phyloP scores from a whole-genome alignment of 2,329 filamentous ascomycete species.

The Coleophoma crateriformis region DNA sequence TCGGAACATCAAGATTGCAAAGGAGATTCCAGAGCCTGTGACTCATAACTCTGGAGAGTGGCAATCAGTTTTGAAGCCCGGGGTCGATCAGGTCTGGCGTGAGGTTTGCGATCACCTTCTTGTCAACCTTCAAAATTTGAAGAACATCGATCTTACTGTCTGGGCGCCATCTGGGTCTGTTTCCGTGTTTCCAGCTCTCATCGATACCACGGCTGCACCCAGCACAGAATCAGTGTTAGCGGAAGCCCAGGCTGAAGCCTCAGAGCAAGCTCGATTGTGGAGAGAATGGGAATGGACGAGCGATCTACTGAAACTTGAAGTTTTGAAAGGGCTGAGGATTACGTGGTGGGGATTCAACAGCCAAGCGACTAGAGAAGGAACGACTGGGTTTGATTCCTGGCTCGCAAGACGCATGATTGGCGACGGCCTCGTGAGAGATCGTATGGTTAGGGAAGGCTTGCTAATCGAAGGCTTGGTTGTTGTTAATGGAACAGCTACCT shows the following conservation, averaged over 20 bases:
- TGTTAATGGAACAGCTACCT: background rate
- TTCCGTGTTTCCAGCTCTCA: background rate
- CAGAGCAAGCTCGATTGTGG: slow-evolving; percentile 4
- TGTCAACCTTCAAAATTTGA: slow-evolving; percentile 7
- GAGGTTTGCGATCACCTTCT: slow-evolving; percentile 9
- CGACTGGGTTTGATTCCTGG: slow-evolving; percentile 12
- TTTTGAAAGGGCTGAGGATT: slow-evolving; percentile 10
- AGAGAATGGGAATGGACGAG: slow-evolving; percentile 17
- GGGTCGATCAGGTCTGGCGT: slow-evolving; percentile 11
- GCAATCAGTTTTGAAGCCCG: background rate
- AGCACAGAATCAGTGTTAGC: background rate
- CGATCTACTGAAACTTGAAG: slow-evolving; percentile 8
- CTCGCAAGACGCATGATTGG: slow-evolving; percentile 17
- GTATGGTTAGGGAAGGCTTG: slow-evolving; percentile 17
- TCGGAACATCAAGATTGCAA: slow-evolving; percentile 14
- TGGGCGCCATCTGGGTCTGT: slow-evolving; percentile 9
- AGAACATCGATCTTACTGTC: slow-evolving; percentile 16
- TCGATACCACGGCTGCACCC: background rate
- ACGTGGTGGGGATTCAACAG: slow-evolving; percentile 18
- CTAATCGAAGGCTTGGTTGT: slow-evolving; percentile 10
- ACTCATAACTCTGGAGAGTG: background rate
- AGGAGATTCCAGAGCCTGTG: slow-evolving; percentile 10
- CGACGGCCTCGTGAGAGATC: slow-evolving; percentile 15
- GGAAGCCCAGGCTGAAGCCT: background rate
- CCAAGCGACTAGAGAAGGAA: background rate